Evolutionary conservation across 345 rosid genomes (phyloP).

Genomic region (Bruguiera sexangula): DNA sequence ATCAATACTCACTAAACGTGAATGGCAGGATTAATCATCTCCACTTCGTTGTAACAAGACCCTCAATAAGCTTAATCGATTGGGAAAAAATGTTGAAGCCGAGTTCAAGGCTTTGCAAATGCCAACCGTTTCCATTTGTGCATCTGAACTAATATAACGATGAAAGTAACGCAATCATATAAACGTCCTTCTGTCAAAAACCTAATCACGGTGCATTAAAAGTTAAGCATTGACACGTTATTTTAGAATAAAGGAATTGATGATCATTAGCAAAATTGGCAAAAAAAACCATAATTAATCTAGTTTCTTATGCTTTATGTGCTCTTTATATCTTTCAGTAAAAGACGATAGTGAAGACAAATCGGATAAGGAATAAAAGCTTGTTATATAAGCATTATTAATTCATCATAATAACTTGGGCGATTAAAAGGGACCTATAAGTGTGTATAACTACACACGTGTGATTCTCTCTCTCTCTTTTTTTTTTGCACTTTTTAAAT

Average conservation of each 20-base stretch:
- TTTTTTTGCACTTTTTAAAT: too few species aligned
- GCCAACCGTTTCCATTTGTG: too few species aligned
- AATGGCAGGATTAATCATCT: slow-evolving; percentile 16
- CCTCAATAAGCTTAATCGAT: slow-evolving; percentile 14
- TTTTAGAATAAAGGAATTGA: neutral
- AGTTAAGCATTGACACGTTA: slow-evolving; percentile 27
- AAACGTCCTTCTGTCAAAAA: slow-evolving; percentile 15
- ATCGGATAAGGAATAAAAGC: neutral
- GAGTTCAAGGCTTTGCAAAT: too few species aligned
- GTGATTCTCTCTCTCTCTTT: too few species aligned
- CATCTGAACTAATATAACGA: slow-evolving; percentile 2
- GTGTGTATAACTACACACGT: neutral
- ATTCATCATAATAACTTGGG: neutral
- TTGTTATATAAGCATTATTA: neutral
- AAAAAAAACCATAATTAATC: neutral
- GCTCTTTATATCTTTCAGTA: neutral
- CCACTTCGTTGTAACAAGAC: slow-evolving; percentile 17
- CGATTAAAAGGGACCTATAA: neutral
- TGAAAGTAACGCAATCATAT: slow-evolving; percentile 21
- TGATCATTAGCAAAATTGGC: neutral
- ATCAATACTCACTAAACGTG: neutral
- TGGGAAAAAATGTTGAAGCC: neutral
- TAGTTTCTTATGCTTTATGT: neutral
- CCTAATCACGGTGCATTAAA: slow-evolving; percentile 24
- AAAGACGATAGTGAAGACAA: too few species aligned